Evolutionary conservation across 192 early-diverging fungal species (phyloP).

Genomic region (Haplosporangium gracile): DNA sequence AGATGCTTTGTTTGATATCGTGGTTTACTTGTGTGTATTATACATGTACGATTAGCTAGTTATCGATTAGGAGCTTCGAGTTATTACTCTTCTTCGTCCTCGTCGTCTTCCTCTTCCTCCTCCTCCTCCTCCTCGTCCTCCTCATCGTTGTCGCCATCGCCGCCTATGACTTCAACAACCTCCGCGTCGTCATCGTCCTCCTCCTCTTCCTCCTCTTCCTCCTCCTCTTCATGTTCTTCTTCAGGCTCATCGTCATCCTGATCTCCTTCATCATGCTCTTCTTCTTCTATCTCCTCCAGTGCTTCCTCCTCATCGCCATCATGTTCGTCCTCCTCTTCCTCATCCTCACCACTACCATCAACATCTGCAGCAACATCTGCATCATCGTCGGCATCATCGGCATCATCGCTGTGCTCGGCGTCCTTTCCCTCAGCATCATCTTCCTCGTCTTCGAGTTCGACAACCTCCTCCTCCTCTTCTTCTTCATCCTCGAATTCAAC

Average conservation of each 20-base stretch:
- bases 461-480: background rate
- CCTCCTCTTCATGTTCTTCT: background rate
- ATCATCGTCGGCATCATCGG: constrained; percentile 1
- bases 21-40: background rate
- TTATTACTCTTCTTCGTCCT: background rate
- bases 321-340: background rate
- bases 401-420: background rate
- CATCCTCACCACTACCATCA: background rate
- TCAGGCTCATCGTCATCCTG: constrained; percentile 14
- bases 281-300: background rate
- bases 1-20: no score
- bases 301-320: constrained; percentile 2
- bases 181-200: constrained; percentile 2
- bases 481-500: background rate
- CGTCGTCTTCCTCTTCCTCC: background rate
- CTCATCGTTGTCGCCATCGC: background rate
- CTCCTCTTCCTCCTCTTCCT: background rate
- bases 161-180: background rate
- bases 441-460: background rate
- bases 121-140: background rate
- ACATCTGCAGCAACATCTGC: background rate
- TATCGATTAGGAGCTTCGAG: background rate
- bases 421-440: constrained; percentile 9
- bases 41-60: constrained; percentile 4
- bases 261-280: background rate